Evolutionary conservation across 352 stramenopile genomes (phyloP), one percentile per base, ranked within the genome.

Genomic region (Phytophthora hibernalis): DNA sequence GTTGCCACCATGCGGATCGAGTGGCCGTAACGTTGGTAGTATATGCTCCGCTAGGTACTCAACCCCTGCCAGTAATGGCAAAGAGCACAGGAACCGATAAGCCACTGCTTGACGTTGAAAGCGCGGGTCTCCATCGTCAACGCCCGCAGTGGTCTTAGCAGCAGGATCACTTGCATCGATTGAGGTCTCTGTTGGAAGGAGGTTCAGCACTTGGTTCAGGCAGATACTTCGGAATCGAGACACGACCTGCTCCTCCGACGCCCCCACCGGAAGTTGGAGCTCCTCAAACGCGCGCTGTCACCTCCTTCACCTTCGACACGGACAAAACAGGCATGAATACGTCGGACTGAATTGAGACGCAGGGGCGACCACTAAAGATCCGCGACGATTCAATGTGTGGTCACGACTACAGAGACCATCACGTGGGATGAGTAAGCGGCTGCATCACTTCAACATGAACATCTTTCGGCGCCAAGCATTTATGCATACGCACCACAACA

Each of bases 21-120:
- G 44, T 13, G 83, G 79, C 3, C 72, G 76, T 42, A 92, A 60
- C 24, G 56, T 76, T 0, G 76, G 62, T 9, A 90, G 57, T 10
- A 89, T 70, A 54, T 84, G 76, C 54, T 85, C 76, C 1, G 57
- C 70, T 50, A 69, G 61, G 33, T 77, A 65, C 43, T 68, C 57
- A 1, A 47, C 53, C 6, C 42, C 61, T 18, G 30, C 30, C 2
- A 83, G 54, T 53, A 90, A 59, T 11, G 83, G 81, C 37, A 90
- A 52, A 26, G 80, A 88, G 2, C 61, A 68, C n/a, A 92, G 55
- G 54, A 88, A 92, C 1, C 83, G 81, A 55, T 89, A 90, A 2
- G 81, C 83, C 26, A 90, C 81, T 10, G 76, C 79, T 64, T 89
- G 79, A 10, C 76, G 80, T 58, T 89, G 77, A 55, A 89, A 92